Evolutionary conservation across 805 yeast species (phyloP), one percentile per base, ranked within the genome.

Genomic region (Nakazawaea wickerhamii): DNA sequence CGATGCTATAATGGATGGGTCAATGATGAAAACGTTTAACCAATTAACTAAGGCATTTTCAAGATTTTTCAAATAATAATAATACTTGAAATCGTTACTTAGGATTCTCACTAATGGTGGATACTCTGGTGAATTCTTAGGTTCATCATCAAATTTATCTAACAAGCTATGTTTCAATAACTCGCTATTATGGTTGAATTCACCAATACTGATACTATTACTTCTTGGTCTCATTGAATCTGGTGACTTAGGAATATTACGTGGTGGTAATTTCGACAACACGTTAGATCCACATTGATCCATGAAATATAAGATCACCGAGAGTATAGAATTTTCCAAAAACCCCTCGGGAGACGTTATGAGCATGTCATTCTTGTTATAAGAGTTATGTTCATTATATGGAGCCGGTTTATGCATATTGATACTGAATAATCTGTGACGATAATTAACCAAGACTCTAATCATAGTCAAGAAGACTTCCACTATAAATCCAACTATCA

Each of bases 391-490:
- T 13, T 41, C 38, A 31, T 30, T 36, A 9, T 17, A 14, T 11
- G 38, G 41, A 13, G 49, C 15, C 13, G 46, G 10, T n/a, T 50
- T 51, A 51, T 55, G 50, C 41, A 45, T 55, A 37, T 48, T 50
- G 43, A 52, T 30, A 13, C 51, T 50, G 21, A 59, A 51, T 31
- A 52, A 52, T 38, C 53, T 52, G 35, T 48, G 47, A 19, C 54
- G 55, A 49, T 53, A 55, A 36, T 60, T 61, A 40, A 63, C 57
- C 50, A 75, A 60, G 1, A 73, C 55, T 52, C 74, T 67, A 27
- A 69, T 58, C 50, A 73, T 52, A 3, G 69, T 59, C 34, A 75
- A 50, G 49, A 70, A 72, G 61, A 71, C 71, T 38, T 74, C 77
- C 33, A 73, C 58, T n/a, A 70, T 49, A 21, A 66, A 55, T 25